These are phyloP conservation scores for Massarina eburnea DNA, from an alignment of 2,329 filamentous ascomycete species.

Conservation along the genomic window DNA sequence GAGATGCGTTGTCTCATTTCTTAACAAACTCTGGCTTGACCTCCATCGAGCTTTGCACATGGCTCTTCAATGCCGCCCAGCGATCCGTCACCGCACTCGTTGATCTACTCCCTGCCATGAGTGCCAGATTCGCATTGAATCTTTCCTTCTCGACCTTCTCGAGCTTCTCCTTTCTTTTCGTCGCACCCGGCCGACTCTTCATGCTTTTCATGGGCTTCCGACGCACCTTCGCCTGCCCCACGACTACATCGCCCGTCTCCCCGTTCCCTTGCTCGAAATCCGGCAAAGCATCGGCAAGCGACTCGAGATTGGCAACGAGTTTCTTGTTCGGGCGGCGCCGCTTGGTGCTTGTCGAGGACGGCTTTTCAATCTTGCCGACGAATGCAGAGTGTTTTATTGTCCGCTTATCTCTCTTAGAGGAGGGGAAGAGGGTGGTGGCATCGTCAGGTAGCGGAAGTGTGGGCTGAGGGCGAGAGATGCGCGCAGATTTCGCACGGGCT, in stretches of 20 bases:
- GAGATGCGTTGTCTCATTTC: constrained; percentile 11
- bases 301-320: constrained; percentile 72
- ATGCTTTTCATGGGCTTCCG: constrained; percentile 78
- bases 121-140: constrained; percentile 81
- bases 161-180: constrained; percentile 80
- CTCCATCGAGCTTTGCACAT: constrained; percentile 87
- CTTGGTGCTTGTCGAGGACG: constrained; percentile 58
- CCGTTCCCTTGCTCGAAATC: constrained; percentile 51
- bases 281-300: constrained; percentile 78
- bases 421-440: constrained; percentile 57
- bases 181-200: constrained; percentile 72
- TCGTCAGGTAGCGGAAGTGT: constrained; percentile 37
- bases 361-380: constrained; percentile 72
- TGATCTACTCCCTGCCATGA: constrained; percentile 54
- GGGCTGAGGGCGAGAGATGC: constrained; percentile 22
- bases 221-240: constrained; percentile 63
- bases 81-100: constrained; percentile 40
- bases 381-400: constrained; percentile 79
- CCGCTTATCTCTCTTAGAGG: constrained; percentile 81
- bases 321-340: constrained; percentile 73
- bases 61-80: constrained; percentile 80
- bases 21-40: constrained; percentile 73
- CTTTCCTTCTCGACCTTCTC: constrained; percentile 80
- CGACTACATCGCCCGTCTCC: constrained; percentile 29
- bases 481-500: constrained; percentile 36